Evolutionary conservation across 306 rosid species (phyloP), one percentile per base, ranked within the genome.

Genomic region (Rosa persica): DNA sequence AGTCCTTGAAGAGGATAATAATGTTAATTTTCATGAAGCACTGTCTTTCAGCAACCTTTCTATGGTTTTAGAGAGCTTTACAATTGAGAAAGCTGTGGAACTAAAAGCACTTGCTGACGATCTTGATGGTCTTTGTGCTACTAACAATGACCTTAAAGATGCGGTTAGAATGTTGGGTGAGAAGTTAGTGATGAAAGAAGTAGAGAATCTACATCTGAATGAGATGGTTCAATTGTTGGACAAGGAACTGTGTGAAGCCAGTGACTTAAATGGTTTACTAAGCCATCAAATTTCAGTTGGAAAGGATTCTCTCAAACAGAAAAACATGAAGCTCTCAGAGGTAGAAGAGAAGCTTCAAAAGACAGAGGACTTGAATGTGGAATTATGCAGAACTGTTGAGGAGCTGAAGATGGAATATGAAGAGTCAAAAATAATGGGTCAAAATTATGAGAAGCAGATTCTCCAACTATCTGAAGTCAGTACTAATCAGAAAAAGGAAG

Each of bases 321-420:
- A 93, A 74, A 85, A 85, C 49, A 51, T 51, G 69, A 89, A 90
- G 81, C 89, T 95, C 52, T 72, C 82, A 47, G 91, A 91, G 86
- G 82, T 86, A 81, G 90, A 87, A 77, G 86, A 84, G 76, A 88
- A 86, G 88, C 83, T 95, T 30, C 86, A 78, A 80, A 89, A 74
- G 54, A 80, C 83, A 0, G 93, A 86, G 73, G 74, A 67, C n/a
- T 64, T 91, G 86, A 90, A 93, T 76, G 76, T 77, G 42, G 87
- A 89, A 72, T 82, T 95, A 74, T 82, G 78, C 84, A 82, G 76
- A 78, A 78, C 81, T 36, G 76, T 95, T 77, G 90, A 88, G 81
- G 88, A 90, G 61, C 80, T 93, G 84, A 88, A 91, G 87, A 78
- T 71, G 79, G 97, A 91, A 85, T 70, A 80, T 65, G 83, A 81